Evolutionary conservation across 2,329 filamentous ascomycete genomes (phyloP), one percentile per base, ranked within the genome.

Genomic region (Biscogniauxia marginata): DNA sequence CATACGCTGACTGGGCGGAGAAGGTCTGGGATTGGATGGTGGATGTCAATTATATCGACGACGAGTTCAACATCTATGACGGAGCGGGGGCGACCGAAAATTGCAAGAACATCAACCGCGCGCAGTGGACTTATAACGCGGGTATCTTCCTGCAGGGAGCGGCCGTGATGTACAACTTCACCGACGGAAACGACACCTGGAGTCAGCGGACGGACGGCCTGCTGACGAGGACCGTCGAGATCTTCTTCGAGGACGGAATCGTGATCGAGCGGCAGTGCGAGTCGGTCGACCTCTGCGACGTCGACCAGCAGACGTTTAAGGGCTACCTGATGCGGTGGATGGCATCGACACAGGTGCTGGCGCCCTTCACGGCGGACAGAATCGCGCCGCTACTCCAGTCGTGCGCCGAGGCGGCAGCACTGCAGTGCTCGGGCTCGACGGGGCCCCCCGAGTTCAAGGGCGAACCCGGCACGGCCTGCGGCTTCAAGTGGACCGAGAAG

Each of bases 1-100:
- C 89, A 0, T 96, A 96, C 68, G 79, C 83, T 7, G 81, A 90
- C 11, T 92, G 88, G 89, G 91, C 90, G 0, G 79, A 84, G 57
- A 86, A 79, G 65, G 77, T 87, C 8, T 96, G 86, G 70, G 79
- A 86, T 49, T 91, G 88, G 88, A 78, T 85, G 63, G 66, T 70
- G 8, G 64, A 69, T 0, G 74, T 81, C 8, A 79, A 81, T 0
- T 77, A 91, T 53, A 86, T 90, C 64, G 79, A 77, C 46, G 60
- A 67, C 6, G 71, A 81, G 11, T 85, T 76, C 67, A 74, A 78
- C 51, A 75, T 90, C n/a, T 82, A 75, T 62, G 87, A 86, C 71
- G 83, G 83, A 51, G 77, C 77, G 4, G 74, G 77, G 30, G 72
- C 74, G 21, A 69, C 69, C 18, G 54, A 60, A 7, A 75, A 75